Evolutionary conservation across 345 rosid genomes (phyloP), one percentile per base, ranked within the genome.

Genomic region (Raphanus raphanistrum): DNA sequence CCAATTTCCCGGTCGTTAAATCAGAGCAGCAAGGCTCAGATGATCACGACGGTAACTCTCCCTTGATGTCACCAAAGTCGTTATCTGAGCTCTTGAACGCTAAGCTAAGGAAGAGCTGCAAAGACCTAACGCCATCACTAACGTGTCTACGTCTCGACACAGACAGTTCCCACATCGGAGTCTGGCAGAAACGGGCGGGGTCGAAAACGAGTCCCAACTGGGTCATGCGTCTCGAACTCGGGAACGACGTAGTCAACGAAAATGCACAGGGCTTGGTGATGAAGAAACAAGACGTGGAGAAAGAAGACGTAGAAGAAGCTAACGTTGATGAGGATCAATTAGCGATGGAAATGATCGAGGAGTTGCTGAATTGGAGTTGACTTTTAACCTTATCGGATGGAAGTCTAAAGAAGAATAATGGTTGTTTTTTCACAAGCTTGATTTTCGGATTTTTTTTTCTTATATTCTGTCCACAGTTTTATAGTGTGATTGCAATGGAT

Each of bases 181-280:
- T 90, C 5, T 90, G 96, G 96, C 92, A 88, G 52, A 88, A 90
- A 68, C 75, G 89, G 16, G 90, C 91, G 4, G 96, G 96, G 13
- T 70, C 87, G 1, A 76, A 83, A 31, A 77, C 91, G 1, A 79
- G 75, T 63, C 87, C 96, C 1, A 83, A 66, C 16, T 90, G 96
- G 96, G 91, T 90, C 38, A 87, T 85, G 91, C 83, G 82, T 32
- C 86, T 90, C 2, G 90, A 88, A 87, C 86, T 90, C 0, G 92
- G 89, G 13, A 82, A 76, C 0, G 54, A 74, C 0, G 54, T 27
- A 16, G 79, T 70, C 17, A 78, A 59, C 32, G 59, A 71, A 63
- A 68, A 21, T 50, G 57, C 3, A 2, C 57, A 50, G n/a, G 57
- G 8, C 6, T 6, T 50, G 57, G 57, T 17, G 57, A 15, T n/a